Conservation (phyloP, 1,284 basidiomycete genomes). For the Trametes sp. region DNA sequence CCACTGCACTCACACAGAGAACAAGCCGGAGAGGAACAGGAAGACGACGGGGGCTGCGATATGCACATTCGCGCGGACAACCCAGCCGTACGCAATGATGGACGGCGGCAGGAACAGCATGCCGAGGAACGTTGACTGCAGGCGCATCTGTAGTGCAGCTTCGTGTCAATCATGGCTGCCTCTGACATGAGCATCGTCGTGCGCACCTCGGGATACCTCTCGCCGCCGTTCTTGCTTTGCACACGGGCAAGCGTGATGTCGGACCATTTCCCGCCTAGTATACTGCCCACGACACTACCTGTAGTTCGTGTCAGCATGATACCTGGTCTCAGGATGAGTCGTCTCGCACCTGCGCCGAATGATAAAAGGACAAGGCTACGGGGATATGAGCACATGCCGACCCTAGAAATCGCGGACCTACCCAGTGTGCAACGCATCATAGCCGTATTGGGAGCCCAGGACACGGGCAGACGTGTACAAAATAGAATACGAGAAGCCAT, state of each 20-base stretch:
- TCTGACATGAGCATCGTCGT: not conserved
- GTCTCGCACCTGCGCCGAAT: conserved; percentile 65
- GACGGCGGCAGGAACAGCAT: conserved; percentile 62
- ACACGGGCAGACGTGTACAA: conserved; percentile 78
- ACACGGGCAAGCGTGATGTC: conserved; percentile 67
- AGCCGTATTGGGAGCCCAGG: conserved; percentile 68
- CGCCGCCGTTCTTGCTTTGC: conserved; percentile 65
- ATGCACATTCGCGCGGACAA: conserved; percentile 65
- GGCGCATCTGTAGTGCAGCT: conserved; percentile 57
- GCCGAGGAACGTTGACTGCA: conserved; percentile 65
- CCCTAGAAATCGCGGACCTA: too few species aligned
- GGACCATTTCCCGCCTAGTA: conserved; percentile 80
- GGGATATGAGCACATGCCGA: too few species aligned
- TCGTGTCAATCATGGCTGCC: not conserved
- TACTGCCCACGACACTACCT: conserved; percentile 69
- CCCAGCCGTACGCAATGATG: conserved; percentile 80
- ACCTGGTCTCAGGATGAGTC: not conserved
- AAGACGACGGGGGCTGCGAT: conserved; percentile 67
- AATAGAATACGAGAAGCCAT: conserved; percentile 73
- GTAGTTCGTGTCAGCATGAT: not conserved
- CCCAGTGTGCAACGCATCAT: conserved; percentile 74
- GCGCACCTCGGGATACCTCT: conserved; percentile 69
- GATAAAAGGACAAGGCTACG: conserved; percentile 68
- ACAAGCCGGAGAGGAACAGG: conserved; percentile 71
- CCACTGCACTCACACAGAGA: conserved; percentile 61